Evolutionary conservation across 768 basidiomycete species (phyloP), one percentile per base, ranked within the genome.

Genomic region (Filobasidium floriforme): DNA sequence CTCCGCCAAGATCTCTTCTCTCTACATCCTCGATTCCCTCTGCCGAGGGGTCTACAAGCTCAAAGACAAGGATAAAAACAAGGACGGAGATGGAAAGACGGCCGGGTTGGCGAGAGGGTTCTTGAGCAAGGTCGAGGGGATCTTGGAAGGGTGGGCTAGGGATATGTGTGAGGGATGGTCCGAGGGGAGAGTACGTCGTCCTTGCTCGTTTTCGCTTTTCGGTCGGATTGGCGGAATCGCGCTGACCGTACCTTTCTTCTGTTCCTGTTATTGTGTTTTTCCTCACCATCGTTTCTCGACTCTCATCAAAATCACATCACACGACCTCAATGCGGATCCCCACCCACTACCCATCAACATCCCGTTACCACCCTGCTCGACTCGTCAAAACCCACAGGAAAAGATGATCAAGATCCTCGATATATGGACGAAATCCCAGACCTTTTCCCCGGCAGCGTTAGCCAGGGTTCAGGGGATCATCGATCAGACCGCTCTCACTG

Each of bases 361-460:
- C n/a, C n/a, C n/a, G n/a, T n/a, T n/a, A n/a, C n/a, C n/a, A n/a
- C n/a, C n/a, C n/a, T n/a, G n/a, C n/a, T n/a, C n/a, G n/a, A n/a
- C n/a, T n/a, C n/a, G n/a, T n/a, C n/a, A n/a, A n/a, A n/a, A n/a
- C n/a, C 76, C 57, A 80, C 83, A 97, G 93, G 94, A 96, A 82
- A 99, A 99, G 82, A 84, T 89, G 55, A 88, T 88, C 83, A 98
- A 98, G 80, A 87, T 99, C 75, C 85, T 94, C 80, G 96, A 97
- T 81, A 97, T 99, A 74, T 99, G 94, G 94, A 84, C 83, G 73
- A 94, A 93, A 79, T 85, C 86, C 66, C 85, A 83, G 79, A 94
- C 94, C 59, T 99, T 99, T 81, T 88, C 92, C 66, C 76, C 86
- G 73, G 76, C 83, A 72, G 85, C 89, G 76, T 81, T 93, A 74